Evolutionary conservation across 768 basidiomycete genomes (phyloP), one percentile per base, ranked within the genome.

Genomic region (Agrocybe pediades): DNA sequence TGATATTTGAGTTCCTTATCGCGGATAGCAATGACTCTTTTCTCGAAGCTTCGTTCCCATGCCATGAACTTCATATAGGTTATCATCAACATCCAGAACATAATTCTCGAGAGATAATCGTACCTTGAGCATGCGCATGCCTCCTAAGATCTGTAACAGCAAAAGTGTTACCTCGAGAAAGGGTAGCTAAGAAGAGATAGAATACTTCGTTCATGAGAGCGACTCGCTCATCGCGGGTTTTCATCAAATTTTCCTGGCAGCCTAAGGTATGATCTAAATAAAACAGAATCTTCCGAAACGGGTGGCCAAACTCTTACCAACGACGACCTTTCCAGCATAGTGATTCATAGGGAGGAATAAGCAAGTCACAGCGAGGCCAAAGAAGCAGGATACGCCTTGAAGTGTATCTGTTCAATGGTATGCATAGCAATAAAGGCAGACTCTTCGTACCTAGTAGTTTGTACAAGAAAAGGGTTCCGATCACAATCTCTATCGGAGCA

Each of bases 41-140:
- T 71, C 65, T 88, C 88, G 62, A 88, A 89, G 60, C 79, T 85
- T 23, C 88, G 79, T 62, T 90, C 88, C 88, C 29, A 63, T 3
- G 85, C 87, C 86, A 90, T 88, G 46, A 56, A 56, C 55, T 56
- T 20, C 2, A 16, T 2, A 15, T 26, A 7, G 19, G 7, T 2
- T 56, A 3, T 53, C 29, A 4, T 45, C 49, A 49, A 52, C 49
- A 42, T 15, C 29, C 6, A n/a, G 16, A 17, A 27, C 1, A 19
- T 4, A n/a, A 24, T 21, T n/a, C n/a, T n/a, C 44, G 19, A 40
- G 46, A 66, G 33, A 30, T 47, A 13, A 21, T 45, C 45, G 23
- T 33, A 78, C 78, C 63, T 96, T 95, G 61, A 95, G 83, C 92
- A 95, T 95, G 25, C 92, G 81, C 53, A 95, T 95, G 11, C 83